Base-by-base conservation (phyloP, 2,329 filamentous ascomycete genomes). In the Penicillium concentricum region DNA sequence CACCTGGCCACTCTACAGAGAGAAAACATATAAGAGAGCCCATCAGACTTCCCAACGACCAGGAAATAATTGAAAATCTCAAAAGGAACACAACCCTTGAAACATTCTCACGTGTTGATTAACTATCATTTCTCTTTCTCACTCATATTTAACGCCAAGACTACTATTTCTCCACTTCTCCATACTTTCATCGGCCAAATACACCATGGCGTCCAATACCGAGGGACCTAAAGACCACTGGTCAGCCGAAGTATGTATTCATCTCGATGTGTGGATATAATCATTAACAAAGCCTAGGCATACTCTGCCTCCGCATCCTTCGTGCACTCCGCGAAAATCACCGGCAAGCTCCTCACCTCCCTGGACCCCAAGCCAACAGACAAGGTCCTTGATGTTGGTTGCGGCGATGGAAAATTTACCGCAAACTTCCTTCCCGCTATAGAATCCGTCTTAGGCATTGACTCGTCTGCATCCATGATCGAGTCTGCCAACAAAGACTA, bases 271-370 rank as follows among this genome's bases (percentile, higher is more conserved):
- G 9, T 16, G 1, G 13, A 2, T 13, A 2, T 3, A 4, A 24
- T 24, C 5, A 46, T 28, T 50, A 15, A 54, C 32, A 41, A 18
- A 18, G 6, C 9, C 16, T 35, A 85, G 82, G 80, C 80, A 32
- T 88, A 88, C 67, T 81, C 85, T 58, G 75, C 81, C 56, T 81
- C 84, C 2, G 86, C 85, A 8, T 81, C 83, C 0, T 88, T 88
- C 64, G 85, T 88, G 9, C 85, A 55, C 38, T 55, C 52, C 15
- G 52, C 86, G 4, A 83, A 85, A 65, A 74, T 88, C 10, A 81
- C 85, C 1, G 78, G 77, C 16, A 86, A 84, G 57, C 77, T 88
- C 5, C 65, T 86, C 12, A 69, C 77, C 44, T 87, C 84, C 80
- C 76, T 88, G 0, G 79, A 86, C 61, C 78, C 85, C 0, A 78